Evolutionary conservation across 441 rosid genomes (phyloP).

Genomic region (Euphorbia schlechtendalii): DNA sequence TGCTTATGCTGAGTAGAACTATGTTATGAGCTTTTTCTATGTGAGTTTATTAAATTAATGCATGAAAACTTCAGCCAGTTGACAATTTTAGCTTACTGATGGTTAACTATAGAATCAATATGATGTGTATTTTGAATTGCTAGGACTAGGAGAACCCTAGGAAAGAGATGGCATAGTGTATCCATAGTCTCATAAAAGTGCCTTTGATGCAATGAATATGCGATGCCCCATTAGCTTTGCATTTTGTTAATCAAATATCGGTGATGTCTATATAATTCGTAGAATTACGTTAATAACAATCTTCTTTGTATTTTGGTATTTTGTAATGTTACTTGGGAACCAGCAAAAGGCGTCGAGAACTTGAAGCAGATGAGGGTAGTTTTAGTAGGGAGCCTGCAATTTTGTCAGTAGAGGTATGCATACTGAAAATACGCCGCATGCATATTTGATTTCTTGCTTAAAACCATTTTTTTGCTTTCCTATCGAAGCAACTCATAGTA

Average conservation of each 20-base stretch:
- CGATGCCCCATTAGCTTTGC: neutral
- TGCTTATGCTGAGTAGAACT: neutral
- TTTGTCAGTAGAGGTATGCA: constrained; percentile 79
- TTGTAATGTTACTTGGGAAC: constrained; percentile 21
- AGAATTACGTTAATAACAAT: neutral
- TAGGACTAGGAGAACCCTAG: neutral
- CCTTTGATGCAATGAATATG: neutral
- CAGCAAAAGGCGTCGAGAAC: constrained; percentile 48
- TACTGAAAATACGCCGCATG: neutral
- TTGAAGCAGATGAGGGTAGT: constrained; percentile 38
- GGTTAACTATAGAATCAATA: neutral
- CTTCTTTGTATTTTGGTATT: neutral
- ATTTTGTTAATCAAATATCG: neutral
- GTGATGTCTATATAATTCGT: neutral
- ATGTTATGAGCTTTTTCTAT: neutral
- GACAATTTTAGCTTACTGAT: no score
- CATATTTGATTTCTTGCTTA: neutral
- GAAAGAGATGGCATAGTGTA: neutral
- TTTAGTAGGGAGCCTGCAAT: constrained; percentile 74
- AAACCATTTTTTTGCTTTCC: constrained; percentile 2
- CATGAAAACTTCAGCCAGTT: no score
- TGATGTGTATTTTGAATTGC: neutral
- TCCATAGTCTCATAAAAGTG: neutral
- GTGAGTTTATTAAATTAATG: no score
- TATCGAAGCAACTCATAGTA: no score